phyloP scores from a whole-genome alignment of 805 yeast species.

The Cyberlindnera saturnus region DNA sequence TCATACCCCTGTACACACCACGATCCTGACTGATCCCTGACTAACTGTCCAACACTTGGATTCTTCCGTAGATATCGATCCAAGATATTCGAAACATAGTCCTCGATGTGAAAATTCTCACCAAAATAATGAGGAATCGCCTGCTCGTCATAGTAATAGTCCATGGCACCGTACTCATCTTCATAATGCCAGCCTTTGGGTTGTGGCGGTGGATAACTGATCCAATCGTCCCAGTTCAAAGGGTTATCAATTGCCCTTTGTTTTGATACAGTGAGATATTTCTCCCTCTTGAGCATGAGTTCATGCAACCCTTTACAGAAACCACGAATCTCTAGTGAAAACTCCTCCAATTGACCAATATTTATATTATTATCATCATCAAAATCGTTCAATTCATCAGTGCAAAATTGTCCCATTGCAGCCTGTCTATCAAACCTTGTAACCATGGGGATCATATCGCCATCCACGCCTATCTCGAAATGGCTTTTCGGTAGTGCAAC shows the following conservation, averaged over 20 bases:
- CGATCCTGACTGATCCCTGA: not conserved
- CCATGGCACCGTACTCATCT: slow-evolving; percentile 21
- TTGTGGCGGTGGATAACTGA: slow-evolving; percentile 74
- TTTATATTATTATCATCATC: slow-evolving; percentile 1
- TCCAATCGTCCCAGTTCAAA: slow-evolving; percentile 60
- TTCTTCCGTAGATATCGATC: slow-evolving; percentile 3
- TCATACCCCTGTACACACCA: slow-evolving; percentile 10
- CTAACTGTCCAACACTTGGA: not conserved
- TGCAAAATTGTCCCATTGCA: slow-evolving; percentile 13
- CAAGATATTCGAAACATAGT: slow-evolving; percentile 19
- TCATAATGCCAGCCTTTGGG: slow-evolving; percentile 37
- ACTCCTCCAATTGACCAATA: slow-evolving; percentile 10
- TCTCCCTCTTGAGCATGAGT: slow-evolving; percentile 49
- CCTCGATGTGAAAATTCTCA: slow-evolving; percentile 27
- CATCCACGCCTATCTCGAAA: slow-evolving; percentile 13
- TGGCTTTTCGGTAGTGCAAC: slow-evolving; percentile 12
- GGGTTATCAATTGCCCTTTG: slow-evolving; percentile 73
- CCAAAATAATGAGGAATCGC: slow-evolving; percentile 30
- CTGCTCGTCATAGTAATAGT: slow-evolving; percentile 20
- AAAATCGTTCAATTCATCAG: slow-evolving; percentile 4
- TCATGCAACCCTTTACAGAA: slow-evolving; percentile 12
- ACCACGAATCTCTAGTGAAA: slow-evolving; percentile 7
- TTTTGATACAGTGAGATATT: slow-evolving; percentile 54
- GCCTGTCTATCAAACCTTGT: slow-evolving; percentile 23
- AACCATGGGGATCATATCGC: slow-evolving; percentile 16